Conservation (phyloP, 352 stramenopile species). For the Phytophthora foliorum region DNA sequence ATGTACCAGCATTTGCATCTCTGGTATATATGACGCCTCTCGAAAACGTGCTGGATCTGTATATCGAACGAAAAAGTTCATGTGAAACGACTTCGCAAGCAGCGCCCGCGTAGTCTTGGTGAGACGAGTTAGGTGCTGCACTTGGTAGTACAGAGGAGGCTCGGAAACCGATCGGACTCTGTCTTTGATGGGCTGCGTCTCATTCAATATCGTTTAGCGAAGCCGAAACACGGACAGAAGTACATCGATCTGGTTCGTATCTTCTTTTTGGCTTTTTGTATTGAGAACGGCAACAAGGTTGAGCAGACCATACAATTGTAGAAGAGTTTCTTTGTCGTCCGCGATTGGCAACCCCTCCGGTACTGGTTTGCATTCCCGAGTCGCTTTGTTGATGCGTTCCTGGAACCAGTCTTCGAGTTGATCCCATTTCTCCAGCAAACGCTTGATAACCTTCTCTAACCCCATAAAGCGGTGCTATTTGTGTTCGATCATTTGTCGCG, state of each 20-base stretch:
- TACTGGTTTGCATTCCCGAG: constrained; percentile 4
- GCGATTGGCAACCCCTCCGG: constrained; percentile 6
- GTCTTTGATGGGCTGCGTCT: background rate
- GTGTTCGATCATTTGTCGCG: constrained; percentile 1
- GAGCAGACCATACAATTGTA: constrained; percentile 11
- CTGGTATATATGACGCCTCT: constrained; percentile 9
- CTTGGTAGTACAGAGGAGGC: background rate
- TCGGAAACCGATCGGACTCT: background rate
- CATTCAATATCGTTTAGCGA: background rate
- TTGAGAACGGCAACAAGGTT: constrained; percentile 7
- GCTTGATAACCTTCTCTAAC: constrained; percentile 7
- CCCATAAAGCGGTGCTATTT: constrained; percentile 22
- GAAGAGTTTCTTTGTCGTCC: constrained; percentile 13
- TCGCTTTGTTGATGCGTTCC: constrained; percentile 10
- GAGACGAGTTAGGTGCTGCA: background rate
- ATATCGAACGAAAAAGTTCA: background rate
- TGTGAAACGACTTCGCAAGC: background rate
- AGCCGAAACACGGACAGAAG: constrained; percentile 10
- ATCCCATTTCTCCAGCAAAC: constrained; percentile 17
- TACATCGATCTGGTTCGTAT: constrained; percentile 13
- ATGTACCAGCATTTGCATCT: constrained; percentile 19
- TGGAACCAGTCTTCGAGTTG: constrained; percentile 27
- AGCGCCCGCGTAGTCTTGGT: background rate
- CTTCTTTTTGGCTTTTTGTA: constrained; percentile 7
- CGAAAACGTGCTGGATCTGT: constrained; percentile 7